phyloP scores from a whole-genome alignment of 306 rosid species.

The Dalbergia cultrata region DNA sequence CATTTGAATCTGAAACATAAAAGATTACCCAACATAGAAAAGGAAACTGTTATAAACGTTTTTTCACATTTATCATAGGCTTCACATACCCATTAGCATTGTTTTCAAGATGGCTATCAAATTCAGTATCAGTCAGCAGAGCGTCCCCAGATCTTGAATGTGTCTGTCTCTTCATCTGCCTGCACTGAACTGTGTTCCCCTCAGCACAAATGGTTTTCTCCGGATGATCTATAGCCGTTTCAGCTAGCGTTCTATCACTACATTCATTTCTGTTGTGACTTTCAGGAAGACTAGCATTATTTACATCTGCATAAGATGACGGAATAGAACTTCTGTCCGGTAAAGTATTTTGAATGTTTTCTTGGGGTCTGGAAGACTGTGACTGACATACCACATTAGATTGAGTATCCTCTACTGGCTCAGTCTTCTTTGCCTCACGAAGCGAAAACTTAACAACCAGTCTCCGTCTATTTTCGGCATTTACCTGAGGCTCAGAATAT shows the following conservation, averaged over 20 bases:
- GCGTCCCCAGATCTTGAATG: constrained; percentile 54
- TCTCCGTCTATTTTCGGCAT: constrained; percentile 55
- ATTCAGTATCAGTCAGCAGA: constrained; percentile 49
- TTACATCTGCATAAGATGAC: constrained; percentile 44
- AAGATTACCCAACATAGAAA: constrained; percentile 31
- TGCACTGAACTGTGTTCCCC: constrained; percentile 50
- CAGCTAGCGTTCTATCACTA: constrained; percentile 44
- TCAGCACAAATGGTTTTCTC: constrained; percentile 47
- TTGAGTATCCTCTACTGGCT: constrained; percentile 54
- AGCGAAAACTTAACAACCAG: constrained; percentile 73
- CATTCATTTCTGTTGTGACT: constrained; percentile 44
- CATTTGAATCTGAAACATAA: constrained; percentile 30
- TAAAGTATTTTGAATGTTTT: constrained; percentile 39
- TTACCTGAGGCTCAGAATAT: constrained; percentile 56
- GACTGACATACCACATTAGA: constrained; percentile 51
- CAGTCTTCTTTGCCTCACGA: constrained; percentile 70
- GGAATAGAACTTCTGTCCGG: constrained; percentile 36
- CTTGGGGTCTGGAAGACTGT: constrained; percentile 49
- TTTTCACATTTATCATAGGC: constrained; percentile 26
- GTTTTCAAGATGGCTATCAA: constrained; percentile 51
- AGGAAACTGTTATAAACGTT: constrained; percentile 29
- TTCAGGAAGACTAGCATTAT: constrained; percentile 45
- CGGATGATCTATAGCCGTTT: constrained; percentile 43
- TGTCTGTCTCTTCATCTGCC: constrained; percentile 51
- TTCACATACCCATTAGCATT: constrained; percentile 55